A percentile compares a stretch with the other conserved stretches of the same genome.
These are phyloP conservation scores for Podochytrium sp. DNA, from an alignment of 192 early-diverging fungal genomes.

Conservation along the genomic window DNA sequence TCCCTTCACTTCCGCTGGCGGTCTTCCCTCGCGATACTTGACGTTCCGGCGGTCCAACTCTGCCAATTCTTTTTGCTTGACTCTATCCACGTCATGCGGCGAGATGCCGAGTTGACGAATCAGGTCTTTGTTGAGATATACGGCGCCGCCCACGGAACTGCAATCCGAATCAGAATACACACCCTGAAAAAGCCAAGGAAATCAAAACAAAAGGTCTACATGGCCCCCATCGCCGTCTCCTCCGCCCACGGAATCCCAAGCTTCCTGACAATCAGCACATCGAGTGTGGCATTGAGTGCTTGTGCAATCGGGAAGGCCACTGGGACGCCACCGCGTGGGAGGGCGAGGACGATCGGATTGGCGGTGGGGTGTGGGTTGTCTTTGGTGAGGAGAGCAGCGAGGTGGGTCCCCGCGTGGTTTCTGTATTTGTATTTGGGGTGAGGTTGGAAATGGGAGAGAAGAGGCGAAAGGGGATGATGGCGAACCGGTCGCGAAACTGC, in stretches of 20 bases:
- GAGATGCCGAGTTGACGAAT: conserved; percentile 16
- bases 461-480: neutral
- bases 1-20: conserved; percentile 22
- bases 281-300: conserved; percentile 36
- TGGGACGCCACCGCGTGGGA: conserved; percentile 52
- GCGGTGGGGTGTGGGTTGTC: neutral
- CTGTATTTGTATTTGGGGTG: neutral
- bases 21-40: conserved; percentile 28
- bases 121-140: conserved; percentile 21
- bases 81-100: conserved; percentile 9
- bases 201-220: conserved; percentile 2
- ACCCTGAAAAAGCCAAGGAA: neutral
- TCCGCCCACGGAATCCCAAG: conserved; percentile 39
- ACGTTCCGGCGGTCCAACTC: conserved; percentile 39
- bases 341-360: conserved; percentile 33
- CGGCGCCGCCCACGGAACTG: conserved; percentile 31
- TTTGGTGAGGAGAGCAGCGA: neutral
- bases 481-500: neutral
- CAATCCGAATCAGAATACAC: neutral
- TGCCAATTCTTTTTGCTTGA: conserved; percentile 19
- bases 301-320: conserved; percentile 40
- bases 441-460: neutral
- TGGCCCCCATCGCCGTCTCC: conserved; percentile 46
- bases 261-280: conserved; percentile 46
- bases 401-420: neutral